phyloP scores from a whole-genome alignment of 805 yeast genomes.

The Ogataea degrootiae region DNA sequence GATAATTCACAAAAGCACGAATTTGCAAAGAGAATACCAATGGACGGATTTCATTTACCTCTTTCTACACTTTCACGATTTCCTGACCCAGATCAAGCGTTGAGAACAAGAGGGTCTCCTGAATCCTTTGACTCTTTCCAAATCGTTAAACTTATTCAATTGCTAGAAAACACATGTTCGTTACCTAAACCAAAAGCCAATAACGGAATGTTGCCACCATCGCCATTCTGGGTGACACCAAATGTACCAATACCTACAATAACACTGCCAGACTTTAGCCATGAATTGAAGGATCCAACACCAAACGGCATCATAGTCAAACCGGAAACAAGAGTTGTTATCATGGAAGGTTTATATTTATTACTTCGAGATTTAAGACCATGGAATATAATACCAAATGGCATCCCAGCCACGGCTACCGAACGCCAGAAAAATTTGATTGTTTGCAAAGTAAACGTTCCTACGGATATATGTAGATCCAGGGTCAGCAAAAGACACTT shows the following conservation, averaged over 20 bases:
- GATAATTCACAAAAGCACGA: slow-evolving; percentile 1
- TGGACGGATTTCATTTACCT: slow-evolving; percentile 78
- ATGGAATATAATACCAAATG: slow-evolving; percentile 48
- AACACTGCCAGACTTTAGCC: slow-evolving; percentile 69
- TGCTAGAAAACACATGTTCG: slow-evolving; percentile 26
- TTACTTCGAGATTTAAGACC: slow-evolving; percentile 46
- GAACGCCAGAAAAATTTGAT: slow-evolving; percentile 7
- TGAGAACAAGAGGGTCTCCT: slow-evolving; percentile 76
- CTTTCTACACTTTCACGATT: slow-evolving; percentile 42
- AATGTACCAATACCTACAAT: slow-evolving; percentile 32
- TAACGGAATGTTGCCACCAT: neutral
- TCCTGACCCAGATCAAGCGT: slow-evolving; percentile 52
- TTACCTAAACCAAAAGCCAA: neutral
- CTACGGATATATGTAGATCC: slow-evolving; percentile 39
- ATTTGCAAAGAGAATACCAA: slow-evolving; percentile 49
- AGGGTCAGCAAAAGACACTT: slow-evolving; percentile 69
- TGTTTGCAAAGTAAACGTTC: slow-evolving; percentile 49
- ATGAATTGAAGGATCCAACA: slow-evolving; percentile 67
- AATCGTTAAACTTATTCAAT: slow-evolving; percentile 32
- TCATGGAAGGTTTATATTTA: slow-evolving; percentile 76
- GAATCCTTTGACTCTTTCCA: slow-evolving; percentile 69
- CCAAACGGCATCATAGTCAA: slow-evolving; percentile 45
- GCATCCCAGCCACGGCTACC: slow-evolving; percentile 22
- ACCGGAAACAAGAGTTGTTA: slow-evolving; percentile 46
- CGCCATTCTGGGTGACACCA: slow-evolving; percentile 8